Base-by-base conservation (phyloP, 1,139 yeast genomes). In the Diutina pseudorugosa region DNA sequence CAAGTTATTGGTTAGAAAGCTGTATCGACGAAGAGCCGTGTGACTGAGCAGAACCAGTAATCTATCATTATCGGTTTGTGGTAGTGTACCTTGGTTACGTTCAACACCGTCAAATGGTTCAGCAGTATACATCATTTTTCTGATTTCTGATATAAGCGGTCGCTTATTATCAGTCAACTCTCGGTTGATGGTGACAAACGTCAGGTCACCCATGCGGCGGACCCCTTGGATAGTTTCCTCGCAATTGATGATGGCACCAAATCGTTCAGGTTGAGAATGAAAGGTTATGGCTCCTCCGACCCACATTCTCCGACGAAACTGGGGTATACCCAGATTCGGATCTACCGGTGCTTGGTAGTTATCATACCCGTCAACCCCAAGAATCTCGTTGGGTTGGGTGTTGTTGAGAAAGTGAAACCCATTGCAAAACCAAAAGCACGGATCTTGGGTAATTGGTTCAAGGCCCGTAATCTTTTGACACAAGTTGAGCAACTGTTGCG, bases 281-380 rank as follows among this genome's bases (percentile, higher is more conserved):
- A 88, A 66, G 25, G 72, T 25, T 6, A 45, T 45, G 4, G 40
- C 65, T 1, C 97, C 97, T 43, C 83, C 81, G 0, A 79, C 82
- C 97, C 97, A 91, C 81, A 91, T 77, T 41, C 97, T 70, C 55
- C 94, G 70, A 25, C 68, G 67, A 61, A 71, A 88, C 6, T 67
- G 60, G 49, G 61, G 70, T 3, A 60, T 53, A 6, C 60, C 60
- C 19, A 54, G 56, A 5, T 55, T 55, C 2, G 47, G 51, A 45
- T 56, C 60, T 1, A 55, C 47, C 0, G 96, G 96, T 0, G 93
- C 82, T 63, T 87, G 95, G 59, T 83, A 80, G 54, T 82, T 74
- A 59, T 87, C 95, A 65, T 88, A 91, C 0, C 97, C 97, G 64
- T 91, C 98, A 1, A 61, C 51, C 0, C 85, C 83, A 25, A 88